A percentile compares a stretch with the other conserved stretches of the same genome.
Evolutionary conservation across 148 eudicot genomes (phyloP).

Genomic region (Simmondsia chinensis): DNA sequence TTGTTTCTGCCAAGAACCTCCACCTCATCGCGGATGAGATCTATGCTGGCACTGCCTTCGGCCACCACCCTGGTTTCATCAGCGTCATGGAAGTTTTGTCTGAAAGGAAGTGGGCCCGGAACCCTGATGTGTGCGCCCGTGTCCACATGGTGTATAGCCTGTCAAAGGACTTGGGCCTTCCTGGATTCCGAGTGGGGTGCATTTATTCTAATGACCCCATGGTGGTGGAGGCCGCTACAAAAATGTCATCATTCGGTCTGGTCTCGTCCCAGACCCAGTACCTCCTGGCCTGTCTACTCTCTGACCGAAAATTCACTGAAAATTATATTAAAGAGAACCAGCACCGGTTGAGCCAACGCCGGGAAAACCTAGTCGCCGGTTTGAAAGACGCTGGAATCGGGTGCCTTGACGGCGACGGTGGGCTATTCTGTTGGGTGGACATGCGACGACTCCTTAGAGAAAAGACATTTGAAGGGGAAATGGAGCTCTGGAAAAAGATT

Average conservation of each 20-base stretch:
- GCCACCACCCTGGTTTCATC: constrained; percentile 22
- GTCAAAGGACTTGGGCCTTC: constrained; percentile 69
- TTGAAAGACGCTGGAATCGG: constrained; percentile 37
- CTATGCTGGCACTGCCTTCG: constrained; percentile 55
- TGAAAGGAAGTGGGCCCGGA: constrained; percentile 20
- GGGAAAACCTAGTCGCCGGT: constrained; percentile 32
- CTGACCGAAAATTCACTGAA: constrained; percentile 41
- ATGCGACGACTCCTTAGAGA: constrained; percentile 41
- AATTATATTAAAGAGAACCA: constrained; percentile 33
- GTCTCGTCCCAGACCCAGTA: constrained; percentile 74
- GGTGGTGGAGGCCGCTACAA: constrained; percentile 64
- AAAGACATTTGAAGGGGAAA: constrained; percentile 52
- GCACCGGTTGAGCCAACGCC: constrained; percentile 28
- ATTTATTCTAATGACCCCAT: constrained; percentile 48
- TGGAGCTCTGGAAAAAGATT: constrained; percentile 66
- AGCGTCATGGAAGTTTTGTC: constrained; percentile 56
- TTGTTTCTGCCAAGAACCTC: constrained; percentile 26
- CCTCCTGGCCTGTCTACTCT: constrained; percentile 49
- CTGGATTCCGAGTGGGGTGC: constrained; percentile 75
- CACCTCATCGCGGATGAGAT: constrained; percentile 66
- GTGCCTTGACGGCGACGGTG: constrained; percentile 52
- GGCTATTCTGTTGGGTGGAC: constrained; percentile 73
- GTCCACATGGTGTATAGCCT: constrained; percentile 70
- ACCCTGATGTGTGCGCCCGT: constrained; percentile 24
- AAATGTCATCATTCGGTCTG: constrained; percentile 80